Base-by-base conservation (phyloP, 1,139 yeast genomes). In the Protomyces inundatus region DNA sequence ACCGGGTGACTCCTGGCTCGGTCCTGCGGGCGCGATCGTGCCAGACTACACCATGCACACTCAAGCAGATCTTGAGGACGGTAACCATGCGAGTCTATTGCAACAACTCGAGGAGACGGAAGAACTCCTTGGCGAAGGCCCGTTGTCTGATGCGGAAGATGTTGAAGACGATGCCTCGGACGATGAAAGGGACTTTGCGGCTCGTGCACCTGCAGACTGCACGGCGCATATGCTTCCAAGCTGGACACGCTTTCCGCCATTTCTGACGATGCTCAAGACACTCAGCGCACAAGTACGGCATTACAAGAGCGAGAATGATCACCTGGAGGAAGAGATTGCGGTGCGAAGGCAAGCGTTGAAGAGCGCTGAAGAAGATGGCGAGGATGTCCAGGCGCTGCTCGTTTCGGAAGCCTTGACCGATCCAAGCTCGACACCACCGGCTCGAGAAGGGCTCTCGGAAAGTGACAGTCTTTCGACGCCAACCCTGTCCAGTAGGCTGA, bases 191-290 rank as follows among this genome's bases (percentile, higher is more conserved):
- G 36, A 32, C n/a, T 50, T 14, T 34, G 55, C 33, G 7, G n/a
- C 55, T 6, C 10, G 16, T 1, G 14, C 30, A 42, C 42, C 7
- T n/a, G 3, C 3, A 42, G 30, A 48, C n/a, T 23, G 30, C 30
- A 30, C 4, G 32, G 45, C 34, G 6, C 12, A n/a, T 4, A 10
- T 36, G 14, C 10, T 53, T n/a, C 56, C 56, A 37, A 39, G 42
- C 14, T 53, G 56, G 56, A 35, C 46, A 52, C 42, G 46, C 1
- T 53, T 53, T n/a, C 58, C 58, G 4, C 58, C 58, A 9, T 55
- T 55, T 10, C 52, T 55, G n/a, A 36, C 58, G 32, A 33, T 45
- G 40, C 39, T 55, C 12, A 55, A 45, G 36, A 45, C 36, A 10
- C 9, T 55, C 23, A 23, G 46, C 34, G 52, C 51, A 6, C 58